phyloP scores from a whole-genome alignment of 2,329 filamentous ascomycete genomes.

The Curvularia lunata region DNA sequence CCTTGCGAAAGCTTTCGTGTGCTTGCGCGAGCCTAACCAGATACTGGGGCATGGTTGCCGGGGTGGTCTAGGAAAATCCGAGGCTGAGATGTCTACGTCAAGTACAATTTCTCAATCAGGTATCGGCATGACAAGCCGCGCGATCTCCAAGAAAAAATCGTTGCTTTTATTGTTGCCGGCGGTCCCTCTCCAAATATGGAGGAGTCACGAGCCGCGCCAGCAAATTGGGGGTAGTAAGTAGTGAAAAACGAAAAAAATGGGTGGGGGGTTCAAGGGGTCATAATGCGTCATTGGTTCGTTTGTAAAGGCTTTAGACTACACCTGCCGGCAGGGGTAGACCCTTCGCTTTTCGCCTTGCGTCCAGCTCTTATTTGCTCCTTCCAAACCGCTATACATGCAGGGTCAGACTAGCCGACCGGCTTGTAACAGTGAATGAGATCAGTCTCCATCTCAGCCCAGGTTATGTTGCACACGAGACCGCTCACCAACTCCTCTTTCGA shows the following conservation, averaged over 20 bases:
- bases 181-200: slow-evolving; percentile 6
- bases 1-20: slow-evolving; percentile 87
- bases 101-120: slow-evolving; percentile 22
- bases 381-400: not conserved
- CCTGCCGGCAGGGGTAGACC: slow-evolving; percentile 3
- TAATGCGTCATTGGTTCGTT: slow-evolving; percentile 25
- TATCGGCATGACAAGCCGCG: slow-evolving; percentile 25
- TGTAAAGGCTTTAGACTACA: slow-evolving; percentile 4
- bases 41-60: slow-evolving; percentile 64
- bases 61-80: not conserved
- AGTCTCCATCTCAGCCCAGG: slow-evolving; percentile 7
- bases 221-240: slow-evolving; percentile 4
- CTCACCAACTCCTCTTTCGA: slow-evolving; percentile 14
- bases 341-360: not conserved
- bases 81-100: not conserved
- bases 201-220: slow-evolving; percentile 20
- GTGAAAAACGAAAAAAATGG: slow-evolving; percentile 14
- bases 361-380: not conserved
- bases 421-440: slow-evolving; percentile 6
- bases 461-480: slow-evolving; percentile 10
- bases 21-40: slow-evolving; percentile 87
- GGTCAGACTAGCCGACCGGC: slow-evolving; percentile 1
- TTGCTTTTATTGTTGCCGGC: not conserved
- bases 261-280: slow-evolving; percentile 9
- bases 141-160: not conserved